These are phyloP conservation scores for Phragmites australis DNA, from an alignment of 176 grass and related monocot species.

Conservation along the genomic window DNA sequence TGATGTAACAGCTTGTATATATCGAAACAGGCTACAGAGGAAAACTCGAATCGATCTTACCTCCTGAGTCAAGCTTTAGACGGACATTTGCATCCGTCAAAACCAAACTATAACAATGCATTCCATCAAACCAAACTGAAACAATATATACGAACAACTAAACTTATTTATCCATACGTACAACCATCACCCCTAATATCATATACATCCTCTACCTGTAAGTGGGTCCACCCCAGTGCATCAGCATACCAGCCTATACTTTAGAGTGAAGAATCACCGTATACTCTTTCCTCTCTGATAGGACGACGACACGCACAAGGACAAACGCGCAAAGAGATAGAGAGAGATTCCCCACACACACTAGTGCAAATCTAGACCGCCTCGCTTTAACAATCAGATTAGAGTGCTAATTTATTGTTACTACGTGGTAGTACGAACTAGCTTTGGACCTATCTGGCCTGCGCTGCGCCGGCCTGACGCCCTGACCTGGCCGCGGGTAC, in stretches of 20 bases:
- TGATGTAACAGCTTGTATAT: too few relatives aligned
- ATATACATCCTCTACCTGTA: too few relatives aligned
- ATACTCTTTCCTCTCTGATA: neutral
- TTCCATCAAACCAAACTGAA: too few relatives aligned
- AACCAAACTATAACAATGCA: too few relatives aligned
- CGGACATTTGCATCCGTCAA: too few relatives aligned
- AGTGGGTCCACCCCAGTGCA: too few relatives aligned
- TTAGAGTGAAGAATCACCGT: neutral
- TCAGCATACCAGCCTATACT: neutral
- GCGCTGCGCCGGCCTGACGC: constrained; percentile 4
- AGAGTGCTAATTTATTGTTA: neutral
- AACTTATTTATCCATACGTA: too few relatives aligned
- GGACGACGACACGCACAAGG: constrained; percentile 26
- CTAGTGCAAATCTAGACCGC: constrained; percentile 50
- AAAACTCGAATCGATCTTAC: too few relatives aligned
- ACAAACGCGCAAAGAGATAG: neutral
- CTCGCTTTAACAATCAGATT: constrained; percentile 31
- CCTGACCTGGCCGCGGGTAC: constrained; percentile 26
- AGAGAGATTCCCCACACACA: neutral
- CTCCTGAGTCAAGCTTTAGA: too few relatives aligned
- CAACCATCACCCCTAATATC: too few relatives aligned
- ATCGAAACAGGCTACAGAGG: too few relatives aligned
- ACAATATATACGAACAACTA: too few relatives aligned
- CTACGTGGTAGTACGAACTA: constrained; percentile 24
- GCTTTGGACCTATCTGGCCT: constrained; percentile 32